Conservation (phyloP, 78 protist species). For the Mantamonas sphyraenae region DNA sequence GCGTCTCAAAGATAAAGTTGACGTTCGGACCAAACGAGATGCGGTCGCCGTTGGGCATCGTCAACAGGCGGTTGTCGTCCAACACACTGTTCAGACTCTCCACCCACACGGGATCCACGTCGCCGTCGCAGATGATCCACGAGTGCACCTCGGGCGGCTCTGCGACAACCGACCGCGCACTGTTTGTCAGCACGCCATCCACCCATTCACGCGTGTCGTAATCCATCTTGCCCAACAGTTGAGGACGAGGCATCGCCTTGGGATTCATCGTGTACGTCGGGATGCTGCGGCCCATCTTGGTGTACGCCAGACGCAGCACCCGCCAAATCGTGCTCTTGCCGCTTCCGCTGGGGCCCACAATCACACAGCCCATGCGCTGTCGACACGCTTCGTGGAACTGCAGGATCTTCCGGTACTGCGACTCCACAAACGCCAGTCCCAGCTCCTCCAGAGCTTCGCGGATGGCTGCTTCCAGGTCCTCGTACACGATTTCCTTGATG, state of each 20-base stretch:
- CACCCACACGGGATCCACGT: conserved; percentile 81
- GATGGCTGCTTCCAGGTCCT: conserved; percentile 16
- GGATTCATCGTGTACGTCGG: conserved; percentile 70
- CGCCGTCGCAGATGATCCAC: conserved; percentile 83
- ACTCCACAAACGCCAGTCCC: conserved; percentile 9
- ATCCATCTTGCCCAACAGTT: conserved; percentile 77
- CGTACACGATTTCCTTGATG: conserved; percentile 9
- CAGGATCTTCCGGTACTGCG: conserved; percentile 53
- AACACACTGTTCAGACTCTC: conserved; percentile 82
- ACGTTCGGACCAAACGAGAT: conserved; percentile 74
- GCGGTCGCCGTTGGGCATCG: conserved; percentile 83
- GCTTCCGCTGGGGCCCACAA: conserved; percentile 76
- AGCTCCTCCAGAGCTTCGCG: conserved; percentile 10
- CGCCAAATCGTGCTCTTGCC: conserved; percentile 77
- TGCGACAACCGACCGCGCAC: conserved; percentile 17
- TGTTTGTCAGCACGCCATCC: conserved; percentile 74
- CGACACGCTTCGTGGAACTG: conserved; percentile 61
- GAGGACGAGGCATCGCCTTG: conserved; percentile 70
- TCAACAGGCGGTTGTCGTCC: conserved; percentile 78
- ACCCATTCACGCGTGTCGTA: conserved; percentile 81
- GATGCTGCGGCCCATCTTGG: conserved; percentile 3
- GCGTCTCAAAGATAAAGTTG: conserved; percentile 79
- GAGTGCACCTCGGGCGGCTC: conserved; percentile 41
- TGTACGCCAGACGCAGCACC: conserved; percentile 35
- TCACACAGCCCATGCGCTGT: conserved; percentile 80